Percentiles rank a stretch among this genome's conserved stretches.
These are phyloP conservation scores for Didymella arachidicola DNA, from an alignment of 2,329 filamentous ascomycete genomes.

Conservation along the genomic window DNA sequence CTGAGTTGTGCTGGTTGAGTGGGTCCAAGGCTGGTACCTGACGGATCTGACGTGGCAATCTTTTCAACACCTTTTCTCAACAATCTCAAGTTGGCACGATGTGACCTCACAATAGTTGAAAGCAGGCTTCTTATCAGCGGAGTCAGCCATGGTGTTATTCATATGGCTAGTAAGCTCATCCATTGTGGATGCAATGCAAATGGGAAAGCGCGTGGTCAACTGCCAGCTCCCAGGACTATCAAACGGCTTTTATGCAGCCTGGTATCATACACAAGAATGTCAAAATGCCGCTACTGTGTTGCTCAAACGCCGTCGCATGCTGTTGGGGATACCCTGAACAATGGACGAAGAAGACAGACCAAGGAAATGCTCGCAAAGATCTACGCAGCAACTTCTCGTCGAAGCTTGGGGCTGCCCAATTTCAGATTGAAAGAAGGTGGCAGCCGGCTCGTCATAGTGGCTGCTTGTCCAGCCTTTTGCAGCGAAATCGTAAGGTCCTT, in stretches of 20 bases:
- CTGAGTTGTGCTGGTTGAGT: background rate
- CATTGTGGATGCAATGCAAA: background rate
- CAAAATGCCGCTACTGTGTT: conserved; percentile 25
- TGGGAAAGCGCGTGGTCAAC: conserved; percentile 22
- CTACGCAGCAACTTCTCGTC: conserved; percentile 30
- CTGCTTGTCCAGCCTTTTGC: conserved; percentile 52
- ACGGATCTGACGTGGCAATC: background rate
- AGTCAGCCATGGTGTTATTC: background rate
- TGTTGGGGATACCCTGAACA: conserved; percentile 35
- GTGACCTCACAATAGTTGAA: background rate
- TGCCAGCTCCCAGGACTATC: conserved; percentile 19
- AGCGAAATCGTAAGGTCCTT: conserved; percentile 45
- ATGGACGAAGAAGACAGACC: conserved; percentile 24
- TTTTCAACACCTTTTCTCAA: background rate
- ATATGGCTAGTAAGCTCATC: conserved; percentile 6
- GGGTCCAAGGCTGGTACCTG: background rate
- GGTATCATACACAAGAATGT: conserved; percentile 8
- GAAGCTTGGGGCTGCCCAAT: conserved; percentile 38
- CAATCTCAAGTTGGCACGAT: conserved; percentile 1
- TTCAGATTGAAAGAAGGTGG: conserved; percentile 46
- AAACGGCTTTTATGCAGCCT: conserved; percentile 2
- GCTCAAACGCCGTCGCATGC: conserved; percentile 36
- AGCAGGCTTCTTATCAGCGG: background rate
- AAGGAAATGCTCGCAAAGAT: conserved; percentile 12
- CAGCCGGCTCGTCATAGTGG: conserved; percentile 44